Evolutionary conservation across 2,329 filamentous ascomycete species (phyloP).

Genomic region (Diaporthe longicolla): DNA sequence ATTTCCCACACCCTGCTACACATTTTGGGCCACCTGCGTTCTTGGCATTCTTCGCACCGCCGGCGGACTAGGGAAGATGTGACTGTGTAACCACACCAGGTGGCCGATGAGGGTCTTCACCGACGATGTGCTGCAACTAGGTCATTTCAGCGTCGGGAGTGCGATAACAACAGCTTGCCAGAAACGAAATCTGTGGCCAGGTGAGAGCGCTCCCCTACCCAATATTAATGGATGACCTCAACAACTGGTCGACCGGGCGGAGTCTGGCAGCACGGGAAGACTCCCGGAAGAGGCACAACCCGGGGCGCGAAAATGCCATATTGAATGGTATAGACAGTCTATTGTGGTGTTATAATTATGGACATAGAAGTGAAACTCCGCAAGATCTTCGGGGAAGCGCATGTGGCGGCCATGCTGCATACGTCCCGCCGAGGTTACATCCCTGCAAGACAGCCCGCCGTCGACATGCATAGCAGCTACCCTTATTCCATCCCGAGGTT

Average conservation of each 20-base stretch:
- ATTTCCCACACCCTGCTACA: neutral
- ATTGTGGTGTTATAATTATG: constrained; percentile 26
- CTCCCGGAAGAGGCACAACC: neutral
- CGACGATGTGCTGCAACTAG: neutral
- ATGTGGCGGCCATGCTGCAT: too few species aligned
- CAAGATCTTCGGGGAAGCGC: neutral
- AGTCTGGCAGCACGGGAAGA: neutral
- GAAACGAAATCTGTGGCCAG: too few species aligned
- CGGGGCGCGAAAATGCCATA: accelerated
- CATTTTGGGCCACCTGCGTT: neutral
- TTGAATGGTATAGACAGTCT: neutral
- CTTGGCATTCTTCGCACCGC: neutral
- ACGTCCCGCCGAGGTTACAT: neutral
- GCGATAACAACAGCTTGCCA: neutral
- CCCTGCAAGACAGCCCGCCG: neutral
- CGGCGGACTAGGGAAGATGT: neutral
- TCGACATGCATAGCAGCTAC: neutral
- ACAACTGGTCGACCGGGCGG: neutral
- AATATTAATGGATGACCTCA: too few species aligned
- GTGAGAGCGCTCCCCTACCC: too few species aligned
- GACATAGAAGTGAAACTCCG: constrained; percentile 14
- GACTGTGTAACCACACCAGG: constrained; percentile 3
- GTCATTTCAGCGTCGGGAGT: neutral
- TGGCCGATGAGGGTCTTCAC: neutral
- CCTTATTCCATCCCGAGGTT: neutral